Evolutionary conservation across 2,329 filamentous ascomycete species (phyloP).

Genomic region (Herpomyces periplanetae): DNA sequence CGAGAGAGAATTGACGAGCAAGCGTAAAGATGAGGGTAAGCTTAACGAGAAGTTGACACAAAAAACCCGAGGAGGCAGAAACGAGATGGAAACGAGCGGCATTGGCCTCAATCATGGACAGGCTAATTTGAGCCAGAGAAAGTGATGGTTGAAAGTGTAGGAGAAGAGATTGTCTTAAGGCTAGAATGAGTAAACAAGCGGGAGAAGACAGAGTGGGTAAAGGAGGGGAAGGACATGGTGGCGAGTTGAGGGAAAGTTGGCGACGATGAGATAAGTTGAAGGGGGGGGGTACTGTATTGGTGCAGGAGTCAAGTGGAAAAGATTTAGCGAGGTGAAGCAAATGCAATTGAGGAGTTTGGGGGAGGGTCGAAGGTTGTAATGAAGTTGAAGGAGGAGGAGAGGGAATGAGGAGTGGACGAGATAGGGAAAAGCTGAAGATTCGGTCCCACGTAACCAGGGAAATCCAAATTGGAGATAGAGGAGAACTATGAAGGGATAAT

Average conservation of each 20-base stretch:
- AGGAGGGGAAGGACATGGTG: constrained; percentile 5
- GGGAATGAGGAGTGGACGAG: constrained; percentile 3
- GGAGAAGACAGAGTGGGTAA: no score
- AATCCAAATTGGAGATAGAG: constrained; percentile 15
- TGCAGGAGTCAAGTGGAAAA: constrained; percentile 6
- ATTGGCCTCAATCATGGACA: no score
- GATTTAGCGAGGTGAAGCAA: constrained; percentile 6
- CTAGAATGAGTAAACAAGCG: no score
- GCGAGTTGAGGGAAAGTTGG: constrained; percentile 6
- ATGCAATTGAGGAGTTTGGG: constrained; percentile 7
- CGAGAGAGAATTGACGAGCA: no score
- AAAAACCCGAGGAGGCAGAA: no score
- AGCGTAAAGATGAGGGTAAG: no score
- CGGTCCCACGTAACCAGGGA: neutral
- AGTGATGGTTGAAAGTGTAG: no score
- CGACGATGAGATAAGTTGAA: constrained; percentile 4
- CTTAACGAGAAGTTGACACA: no score
- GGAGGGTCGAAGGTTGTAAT: constrained; percentile 6
- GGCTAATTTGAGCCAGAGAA: no score
- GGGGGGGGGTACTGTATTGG: constrained; percentile 4
- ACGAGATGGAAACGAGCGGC: no score
- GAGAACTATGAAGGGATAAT: no score
- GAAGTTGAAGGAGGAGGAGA: constrained; percentile 5
- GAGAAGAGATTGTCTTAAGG: no score
- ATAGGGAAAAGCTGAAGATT: constrained; percentile 1